Evolutionary conservation across 495 filamentous ascomycete genomes (phyloP), one percentile per base, ranked within the genome.

Genomic region (Patellaria atrata): DNA sequence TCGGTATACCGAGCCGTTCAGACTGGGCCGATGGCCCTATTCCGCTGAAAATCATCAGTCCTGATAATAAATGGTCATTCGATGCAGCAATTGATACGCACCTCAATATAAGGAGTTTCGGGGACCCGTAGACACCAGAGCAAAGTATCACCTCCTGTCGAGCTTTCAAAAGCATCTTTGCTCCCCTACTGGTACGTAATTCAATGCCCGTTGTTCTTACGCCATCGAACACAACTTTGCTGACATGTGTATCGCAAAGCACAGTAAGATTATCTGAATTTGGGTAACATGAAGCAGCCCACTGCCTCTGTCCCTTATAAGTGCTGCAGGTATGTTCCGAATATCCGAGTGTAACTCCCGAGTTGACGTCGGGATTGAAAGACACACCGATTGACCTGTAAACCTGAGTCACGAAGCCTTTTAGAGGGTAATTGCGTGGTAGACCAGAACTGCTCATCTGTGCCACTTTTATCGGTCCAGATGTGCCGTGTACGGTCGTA

Each of bases 81-180:
- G n/a, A n/a, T n/a, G n/a, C n/a, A n/a, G n/a, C n/a, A n/a, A n/a
- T n/a, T n/a, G n/a, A n/a, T n/a, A n/a, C n/a, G n/a, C n/a, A n/a
- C n/a, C n/a, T n/a, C n/a, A 46, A 29, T 28, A 30, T 46, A 4
- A 42, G 43, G 6, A 42, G 15, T 24, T 46, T 32, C 4, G 38
- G 38, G 1, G 38, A 32, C 5, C 32, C 20, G 20, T 42, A 46
- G 8, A 29, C 38, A 5, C 43, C 32, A 5, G 30, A 38, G 5
- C 32, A 36, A 5, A 46, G 15, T 15, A 41, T 37, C 10, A 46
- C 28, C 27, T 46, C 32, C 12, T 37, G 30, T n/a, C 5, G 11
- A 3, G 43, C 43, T 12, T 8, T 22, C 19, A 46, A 24, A 13
- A 13, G 20, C 17, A 19, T 30, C n/a, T n/a, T n/a, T n/a, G n/a